These are phyloP conservation scores for Sarocladiaceae sp. DNA, from an alignment of 2,329 filamentous ascomycete species.

Conservation along the genomic window DNA sequence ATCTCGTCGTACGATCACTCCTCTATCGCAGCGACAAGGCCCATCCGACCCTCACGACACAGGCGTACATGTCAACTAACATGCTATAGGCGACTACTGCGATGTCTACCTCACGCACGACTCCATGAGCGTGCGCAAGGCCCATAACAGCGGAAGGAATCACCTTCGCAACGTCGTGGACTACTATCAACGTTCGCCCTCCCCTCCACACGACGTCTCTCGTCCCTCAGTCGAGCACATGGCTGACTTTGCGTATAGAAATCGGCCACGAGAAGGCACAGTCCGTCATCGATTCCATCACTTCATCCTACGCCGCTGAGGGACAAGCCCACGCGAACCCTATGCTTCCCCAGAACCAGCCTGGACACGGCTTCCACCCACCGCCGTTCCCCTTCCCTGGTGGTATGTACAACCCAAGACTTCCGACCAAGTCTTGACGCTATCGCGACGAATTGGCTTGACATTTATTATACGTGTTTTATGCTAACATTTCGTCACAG, in stretches of 20 bases:
- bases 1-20: conserved; percentile 19
- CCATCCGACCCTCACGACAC: background rate
- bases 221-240: background rate
- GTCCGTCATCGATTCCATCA: conserved; percentile 97
- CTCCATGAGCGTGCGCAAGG: conserved; percentile 99
- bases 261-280: conserved; percentile 99
- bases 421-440: too few relatives aligned
- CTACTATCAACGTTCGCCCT: conserved; percentile 82
- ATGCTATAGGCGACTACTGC: conserved; percentile 75
- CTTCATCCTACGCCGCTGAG: conserved; percentile 89
- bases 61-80: background rate
- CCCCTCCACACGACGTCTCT: background rate
- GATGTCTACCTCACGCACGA: conserved; percentile 99
- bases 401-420: conserved; percentile 18
- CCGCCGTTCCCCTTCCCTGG: conserved; percentile 62
- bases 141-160: conserved; percentile 94
- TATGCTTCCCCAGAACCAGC: conserved; percentile 70
- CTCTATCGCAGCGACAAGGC: conserved; percentile 3
- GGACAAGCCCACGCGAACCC: conserved; percentile 84
- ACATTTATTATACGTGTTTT: too few relatives aligned
- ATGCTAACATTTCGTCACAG: background rate
- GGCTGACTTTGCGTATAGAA: conserved; percentile 46
- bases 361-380: conserved; percentile 46
- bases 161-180: conserved; percentile 96
- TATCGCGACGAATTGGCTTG: too few relatives aligned